phyloP scores from a whole-genome alignment of 192 early-diverging fungal genomes.

The Coemansia aciculifera region DNA sequence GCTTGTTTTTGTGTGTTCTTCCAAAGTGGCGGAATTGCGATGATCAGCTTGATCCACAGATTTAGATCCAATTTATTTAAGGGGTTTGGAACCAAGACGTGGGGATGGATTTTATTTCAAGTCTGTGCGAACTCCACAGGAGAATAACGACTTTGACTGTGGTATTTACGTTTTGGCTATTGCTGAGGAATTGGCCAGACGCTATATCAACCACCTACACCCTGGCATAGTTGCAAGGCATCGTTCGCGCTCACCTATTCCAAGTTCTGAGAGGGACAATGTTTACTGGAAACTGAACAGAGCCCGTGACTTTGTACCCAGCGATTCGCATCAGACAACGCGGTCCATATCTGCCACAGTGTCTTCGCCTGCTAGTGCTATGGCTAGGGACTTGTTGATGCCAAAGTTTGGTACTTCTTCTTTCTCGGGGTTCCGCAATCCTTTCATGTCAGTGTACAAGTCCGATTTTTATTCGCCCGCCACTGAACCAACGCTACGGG shows the following conservation, averaged over 20 bases:
- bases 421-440: slow-evolving; percentile 36
- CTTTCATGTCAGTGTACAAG: slow-evolving; percentile 15
- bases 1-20: not conserved
- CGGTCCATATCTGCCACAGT: not conserved
- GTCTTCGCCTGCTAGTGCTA: slow-evolving; percentile 23
- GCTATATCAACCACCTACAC: slow-evolving; percentile 42
- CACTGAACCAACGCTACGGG: slow-evolving; percentile 4
- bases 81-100: no score
- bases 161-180: slow-evolving; percentile 53
- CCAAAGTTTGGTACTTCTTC: slow-evolving; percentile 24
- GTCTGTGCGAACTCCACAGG: slow-evolving; percentile 55
- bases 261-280: not conserved
- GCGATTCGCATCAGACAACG: no score
- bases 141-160: slow-evolving; percentile 54
- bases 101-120: slow-evolving; percentile 33
- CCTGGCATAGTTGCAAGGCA: not conserved
- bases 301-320: not conserved
- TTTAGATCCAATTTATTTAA: not conserved
- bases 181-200: slow-evolving; percentile 48
- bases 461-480: not conserved
- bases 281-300: slow-evolving; percentile 17
- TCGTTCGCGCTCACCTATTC: not conserved
- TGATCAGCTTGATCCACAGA: not conserved
- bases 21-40: not conserved
- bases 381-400: slow-evolving; percentile 48